phyloP scores from a whole-genome alignment of 148 eudicot species.

The Cornus florida region DNA sequence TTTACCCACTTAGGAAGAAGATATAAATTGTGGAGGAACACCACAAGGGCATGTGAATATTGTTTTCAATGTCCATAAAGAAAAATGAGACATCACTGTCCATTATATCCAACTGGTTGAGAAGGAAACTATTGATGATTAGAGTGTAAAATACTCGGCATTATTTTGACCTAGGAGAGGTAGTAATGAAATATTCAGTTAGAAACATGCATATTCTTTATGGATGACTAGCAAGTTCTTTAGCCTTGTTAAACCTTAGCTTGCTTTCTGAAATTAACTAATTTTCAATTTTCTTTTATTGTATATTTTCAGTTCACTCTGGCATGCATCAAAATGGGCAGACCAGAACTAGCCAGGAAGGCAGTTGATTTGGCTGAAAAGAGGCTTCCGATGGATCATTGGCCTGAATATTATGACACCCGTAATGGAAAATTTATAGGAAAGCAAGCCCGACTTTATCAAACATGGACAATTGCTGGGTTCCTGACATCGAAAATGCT shows the following conservation, averaged over 20 bases:
- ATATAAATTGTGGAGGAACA: too few relatives aligned
- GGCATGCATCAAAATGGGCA: slow-evolving; percentile 95
- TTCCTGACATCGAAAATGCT: slow-evolving; percentile 77
- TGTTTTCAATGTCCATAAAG: neutral
- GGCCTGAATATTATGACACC: slow-evolving; percentile 98
- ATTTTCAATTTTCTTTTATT: neutral
- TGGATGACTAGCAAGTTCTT: neutral
- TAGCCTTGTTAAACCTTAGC: neutral
- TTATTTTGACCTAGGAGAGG: too few relatives aligned
- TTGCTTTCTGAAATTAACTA: neutral
- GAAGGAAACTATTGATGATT: neutral
- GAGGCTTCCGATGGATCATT: slow-evolving; percentile 55
- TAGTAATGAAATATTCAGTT: too few relatives aligned
- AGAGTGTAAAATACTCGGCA: neutral
- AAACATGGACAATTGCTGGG: slow-evolving; percentile 97
- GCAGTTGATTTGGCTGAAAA: slow-evolving; percentile 71
- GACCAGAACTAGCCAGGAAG: slow-evolving; percentile 71
- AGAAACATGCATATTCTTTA: too few relatives aligned
- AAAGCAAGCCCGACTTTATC: slow-evolving; percentile 87
- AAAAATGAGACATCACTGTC: neutral
- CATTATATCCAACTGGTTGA: neutral
- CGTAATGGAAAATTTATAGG: slow-evolving; percentile 76
- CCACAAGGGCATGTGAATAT: neutral
- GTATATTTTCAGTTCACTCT: slow-evolving; percentile 69
- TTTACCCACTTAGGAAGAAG: too few relatives aligned